These are phyloP conservation scores for Fusarium siculi DNA, from an alignment of 2,329 filamentous ascomycete species.

Conservation along the genomic window DNA sequence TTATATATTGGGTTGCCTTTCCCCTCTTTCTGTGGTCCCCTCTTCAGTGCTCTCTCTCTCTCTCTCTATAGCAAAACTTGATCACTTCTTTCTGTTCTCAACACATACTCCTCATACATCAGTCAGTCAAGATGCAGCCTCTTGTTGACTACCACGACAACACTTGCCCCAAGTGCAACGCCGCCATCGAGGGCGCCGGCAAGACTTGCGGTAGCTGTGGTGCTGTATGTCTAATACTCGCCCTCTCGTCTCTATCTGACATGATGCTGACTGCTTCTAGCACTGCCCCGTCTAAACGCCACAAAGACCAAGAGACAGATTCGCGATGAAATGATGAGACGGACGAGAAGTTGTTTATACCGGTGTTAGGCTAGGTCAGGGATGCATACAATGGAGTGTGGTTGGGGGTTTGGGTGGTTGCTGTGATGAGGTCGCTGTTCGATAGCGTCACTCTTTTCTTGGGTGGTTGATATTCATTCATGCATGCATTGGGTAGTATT, in stretches of 20 bases:
- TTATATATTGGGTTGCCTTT: constrained; percentile 4
- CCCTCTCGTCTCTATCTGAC: background rate
- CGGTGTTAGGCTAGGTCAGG: constrained; percentile 20
- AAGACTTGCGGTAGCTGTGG: constrained; percentile 69
- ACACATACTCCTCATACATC: background rate
- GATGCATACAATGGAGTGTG: constrained; percentile 17
- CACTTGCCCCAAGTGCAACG: constrained; percentile 68
- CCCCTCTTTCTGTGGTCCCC: background rate
- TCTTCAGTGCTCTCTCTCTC: background rate
- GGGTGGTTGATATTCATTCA: background rate
- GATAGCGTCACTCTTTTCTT: constrained; percentile 33
- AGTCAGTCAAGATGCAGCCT: constrained; percentile 45
- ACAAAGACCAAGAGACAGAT: background rate
- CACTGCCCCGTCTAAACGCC: constrained; percentile 43
- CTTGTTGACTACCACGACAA: constrained; percentile 52
- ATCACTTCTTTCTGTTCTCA: background rate
- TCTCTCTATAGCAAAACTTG: background rate
- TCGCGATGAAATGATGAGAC: constrained; percentile 26
- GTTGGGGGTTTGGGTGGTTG: constrained; percentile 16
- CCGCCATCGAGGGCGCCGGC: constrained; percentile 54
- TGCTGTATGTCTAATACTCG: constrained; percentile 57
- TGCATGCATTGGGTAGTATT: background rate
- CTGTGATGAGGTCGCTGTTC: constrained; percentile 22
- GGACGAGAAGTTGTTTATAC: constrained; percentile 9
- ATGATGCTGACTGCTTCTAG: constrained; percentile 24